Conservation (phyloP, 495 filamentous ascomycete species). For the Opeltia flavorubescens region DNA sequence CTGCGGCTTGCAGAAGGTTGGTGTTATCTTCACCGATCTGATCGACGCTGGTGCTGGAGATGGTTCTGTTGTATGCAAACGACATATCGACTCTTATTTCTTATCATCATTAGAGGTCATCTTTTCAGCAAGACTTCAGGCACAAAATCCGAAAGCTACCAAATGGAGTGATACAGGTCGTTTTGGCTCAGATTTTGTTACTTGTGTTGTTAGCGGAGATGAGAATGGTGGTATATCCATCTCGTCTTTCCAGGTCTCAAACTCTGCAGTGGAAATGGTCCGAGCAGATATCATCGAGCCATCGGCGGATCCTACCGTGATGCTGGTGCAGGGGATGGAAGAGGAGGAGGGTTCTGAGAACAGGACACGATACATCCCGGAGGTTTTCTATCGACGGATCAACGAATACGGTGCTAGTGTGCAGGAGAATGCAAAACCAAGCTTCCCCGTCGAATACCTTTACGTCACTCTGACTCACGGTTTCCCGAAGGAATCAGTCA, state of each 20-base stretch:
- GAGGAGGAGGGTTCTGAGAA: slow-evolving; percentile 59
- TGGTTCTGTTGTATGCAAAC: slow-evolving; percentile 82
- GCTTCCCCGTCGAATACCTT: slow-evolving; percentile 92
- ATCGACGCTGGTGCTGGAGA: slow-evolving; percentile 67
- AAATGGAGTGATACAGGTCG: slow-evolving; percentile 95
- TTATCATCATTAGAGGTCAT: slow-evolving; percentile 84
- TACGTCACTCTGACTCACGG: slow-evolving; percentile 93
- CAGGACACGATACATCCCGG: slow-evolving; percentile 80
- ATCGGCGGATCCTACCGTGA: slow-evolving; percentile 78
- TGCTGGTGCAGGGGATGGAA: slow-evolving; percentile 90
- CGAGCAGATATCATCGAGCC: slow-evolving; percentile 89
- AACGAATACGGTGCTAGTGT: slow-evolving; percentile 96
- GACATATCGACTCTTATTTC: slow-evolving; percentile 90
- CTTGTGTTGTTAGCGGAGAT: slow-evolving; percentile 85
- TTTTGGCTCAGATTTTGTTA: slow-evolving; percentile 95
- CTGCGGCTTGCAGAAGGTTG: slow-evolving; percentile 81
- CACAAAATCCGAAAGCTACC: slow-evolving; percentile 72
- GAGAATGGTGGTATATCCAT: slow-evolving; percentile 78
- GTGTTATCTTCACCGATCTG: slow-evolving; percentile 92
- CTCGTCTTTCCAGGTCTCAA: slow-evolving; percentile 86
- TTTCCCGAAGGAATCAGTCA: slow-evolving; percentile 68
- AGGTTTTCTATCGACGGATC: slow-evolving; percentile 90
- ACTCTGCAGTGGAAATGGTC: slow-evolving; percentile 93
- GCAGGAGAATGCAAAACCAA: slow-evolving; percentile 91
- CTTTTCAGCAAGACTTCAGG: slow-evolving; percentile 79